Evolutionary conservation across 106 monocot genomes (phyloP), one percentile per base, ranked within the genome.

Genomic region (Dioscorea zingiberensis): DNA sequence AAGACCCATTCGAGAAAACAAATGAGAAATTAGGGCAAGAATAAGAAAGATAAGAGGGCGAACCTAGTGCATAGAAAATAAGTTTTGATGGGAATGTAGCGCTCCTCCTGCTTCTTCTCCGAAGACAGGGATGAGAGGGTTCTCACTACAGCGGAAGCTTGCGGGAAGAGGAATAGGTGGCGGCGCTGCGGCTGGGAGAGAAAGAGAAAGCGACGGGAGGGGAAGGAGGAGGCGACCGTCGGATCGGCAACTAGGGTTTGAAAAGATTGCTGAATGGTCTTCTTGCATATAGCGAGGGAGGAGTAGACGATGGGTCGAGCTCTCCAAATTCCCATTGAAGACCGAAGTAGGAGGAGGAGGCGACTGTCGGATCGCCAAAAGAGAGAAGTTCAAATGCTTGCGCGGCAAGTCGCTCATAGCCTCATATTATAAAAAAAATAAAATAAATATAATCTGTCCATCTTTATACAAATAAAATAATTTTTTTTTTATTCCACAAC

Each of bases 61-160:
- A 24, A 87, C 95, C 88, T 79, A 49, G 95, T 97, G 61, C 81
- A 91, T 27, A 91, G 55, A 68, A 91, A 97, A 72, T 78, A 97
- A 21, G 95, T 87, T 69, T 97, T 97, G 60, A 97, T 85, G 29
- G 91, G 85, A 21, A 97, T 67, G 67, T 88, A 85, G 27, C 95
- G 82, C 75, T 78, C 81, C 71, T 79, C 78, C 69, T 91, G 83
- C 88, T 83, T 85, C 74, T 89, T 74, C 44, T 48, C 63, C 21
- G 79, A 60, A 26, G 81, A 71, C 19, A 71, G 14, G 3, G 84
- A 78, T 44, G 78, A 76, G 47, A 72, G 69, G 58, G 54, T 4
- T 45, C 56, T 47, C 49, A 38, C 25, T 19, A 29, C 27, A 13
- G 48, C 23, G n/a, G 25, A 3, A 7, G n/a, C 46, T 15, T 1